phyloP scores from a whole-genome alignment of 75 land plant species.

The Sequoia sempervirens region DNA sequence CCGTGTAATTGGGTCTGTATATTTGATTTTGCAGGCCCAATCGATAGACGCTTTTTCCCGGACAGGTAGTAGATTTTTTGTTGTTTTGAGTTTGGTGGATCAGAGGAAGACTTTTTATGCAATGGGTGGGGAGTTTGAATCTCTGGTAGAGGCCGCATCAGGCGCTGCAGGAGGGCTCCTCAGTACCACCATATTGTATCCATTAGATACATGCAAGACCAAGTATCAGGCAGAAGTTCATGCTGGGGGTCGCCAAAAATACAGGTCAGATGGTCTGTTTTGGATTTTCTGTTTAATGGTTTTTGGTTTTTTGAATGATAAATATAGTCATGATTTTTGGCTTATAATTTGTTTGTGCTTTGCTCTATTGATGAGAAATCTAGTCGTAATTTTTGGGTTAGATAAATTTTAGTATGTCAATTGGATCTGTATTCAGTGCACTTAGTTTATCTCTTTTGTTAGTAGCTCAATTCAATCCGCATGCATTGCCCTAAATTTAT shows the following conservation, averaged over 20 bases:
- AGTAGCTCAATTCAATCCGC: too few relatives aligned
- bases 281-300: not conserved
- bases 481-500: too few relatives aligned
- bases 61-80: not conserved
- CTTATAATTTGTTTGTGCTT: not conserved
- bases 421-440: not conserved
- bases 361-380: not conserved
- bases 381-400: not conserved
- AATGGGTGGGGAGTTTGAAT: constrained; percentile 69
- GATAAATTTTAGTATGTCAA: not conserved
- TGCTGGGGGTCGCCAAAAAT: constrained; percentile 49
- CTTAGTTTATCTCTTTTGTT: not conserved
- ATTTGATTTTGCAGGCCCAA: too few relatives aligned
- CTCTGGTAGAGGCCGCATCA: constrained; percentile 88
- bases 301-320: not conserved
- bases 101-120: not conserved
- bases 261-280: constrained; percentile 43
- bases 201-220: constrained; percentile 95
- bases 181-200: constrained; percentile 88
- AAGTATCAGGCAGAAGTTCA: constrained; percentile 90
- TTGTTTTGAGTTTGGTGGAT: not conserved
- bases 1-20: not conserved
- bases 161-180: constrained; percentile 91
- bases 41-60: not conserved
- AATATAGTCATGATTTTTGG: not conserved